phyloP scores from a whole-genome alignment of 768 basidiomycete species.

The Lepiota venenata region DNA sequence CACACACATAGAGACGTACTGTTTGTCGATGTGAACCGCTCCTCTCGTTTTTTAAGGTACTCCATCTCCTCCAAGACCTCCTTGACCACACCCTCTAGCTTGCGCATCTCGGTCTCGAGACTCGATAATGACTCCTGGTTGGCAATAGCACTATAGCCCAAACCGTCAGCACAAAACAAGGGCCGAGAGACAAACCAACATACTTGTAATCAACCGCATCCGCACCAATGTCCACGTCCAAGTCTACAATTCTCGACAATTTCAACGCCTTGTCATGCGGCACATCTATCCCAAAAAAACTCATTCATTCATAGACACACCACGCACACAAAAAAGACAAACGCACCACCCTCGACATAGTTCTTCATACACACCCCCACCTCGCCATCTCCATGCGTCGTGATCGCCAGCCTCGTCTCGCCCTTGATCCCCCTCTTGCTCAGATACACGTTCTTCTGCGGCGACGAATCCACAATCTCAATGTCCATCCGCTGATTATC shows the following conservation, averaged over 20 bases:
- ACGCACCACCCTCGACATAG: constrained; percentile 67
- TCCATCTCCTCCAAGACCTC: constrained; percentile 93
- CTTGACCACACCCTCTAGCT: constrained; percentile 91
- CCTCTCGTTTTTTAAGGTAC: constrained; percentile 89
- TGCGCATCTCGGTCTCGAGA: constrained; percentile 97
- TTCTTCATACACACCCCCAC: constrained; percentile 96
- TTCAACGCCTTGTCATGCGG: constrained; percentile 43
- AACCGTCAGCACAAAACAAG: constrained; percentile 3
- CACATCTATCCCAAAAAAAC: constrained; percentile 26
- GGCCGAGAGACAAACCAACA: constrained; percentile 25
- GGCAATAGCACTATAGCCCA: constrained; percentile 83
- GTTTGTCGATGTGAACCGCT: constrained; percentile 85
- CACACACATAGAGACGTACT: constrained; percentile 62
- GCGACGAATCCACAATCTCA: constrained; percentile 88
- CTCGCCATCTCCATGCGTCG: constrained; percentile 90
- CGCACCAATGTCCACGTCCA: constrained; percentile 97
- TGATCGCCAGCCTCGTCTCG: constrained; percentile 92
- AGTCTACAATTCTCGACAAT: constrained; percentile 71
- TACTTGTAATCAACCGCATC: constrained; percentile 99
- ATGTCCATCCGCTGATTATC: constrained; percentile 83
- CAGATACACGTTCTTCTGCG: constrained; percentile 85
- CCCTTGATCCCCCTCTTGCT: constrained; percentile 85
- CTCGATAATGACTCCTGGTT: constrained; percentile 96
- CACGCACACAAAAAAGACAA: background rate
- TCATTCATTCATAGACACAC: background rate